These are phyloP conservation scores for Acanthochlamys bracteata DNA, from an alignment of 106 monocot species.

Conservation along the genomic window DNA sequence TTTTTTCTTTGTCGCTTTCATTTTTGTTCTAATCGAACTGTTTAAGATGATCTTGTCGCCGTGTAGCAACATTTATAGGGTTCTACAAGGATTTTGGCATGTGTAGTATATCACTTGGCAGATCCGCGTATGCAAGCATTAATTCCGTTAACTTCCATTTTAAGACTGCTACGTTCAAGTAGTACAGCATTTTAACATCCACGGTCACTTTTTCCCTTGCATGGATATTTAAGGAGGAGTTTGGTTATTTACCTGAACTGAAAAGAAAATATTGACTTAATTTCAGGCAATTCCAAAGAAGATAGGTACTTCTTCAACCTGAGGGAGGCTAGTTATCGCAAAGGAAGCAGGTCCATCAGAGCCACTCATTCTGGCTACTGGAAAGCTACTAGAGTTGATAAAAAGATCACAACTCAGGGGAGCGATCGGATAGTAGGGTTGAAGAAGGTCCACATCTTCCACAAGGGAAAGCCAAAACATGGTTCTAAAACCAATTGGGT, in stretches of 20 bases:
- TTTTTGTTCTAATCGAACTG: no score
- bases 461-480: slow-evolving; percentile 22
- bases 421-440: slow-evolving; percentile 28
- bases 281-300: slow-evolving; percentile 21
- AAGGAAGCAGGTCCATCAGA: slow-evolving; percentile 8
- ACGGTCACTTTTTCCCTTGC: not conserved
- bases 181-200: no score
- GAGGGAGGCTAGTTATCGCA: slow-evolving; percentile 12
- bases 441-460: slow-evolving; percentile 45
- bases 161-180: no score
- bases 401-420: slow-evolving; percentile 6
- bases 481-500: slow-evolving; percentile 35
- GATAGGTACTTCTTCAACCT: slow-evolving; percentile 55
- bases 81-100: no score
- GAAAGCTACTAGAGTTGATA: slow-evolving; percentile 45
- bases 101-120: no score
- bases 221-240: not conserved
- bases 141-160: no score
- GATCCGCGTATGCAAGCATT: no score
- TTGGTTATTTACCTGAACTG: not conserved
- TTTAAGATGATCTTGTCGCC: no score
- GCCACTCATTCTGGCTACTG: slow-evolving; percentile 42
- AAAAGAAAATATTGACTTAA: not conserved
- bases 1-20: no score
- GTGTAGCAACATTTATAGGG: no score